These are phyloP conservation scores for Poa pratensis DNA, from an alignment of 176 grass and related monocot genomes.

Conservation along the genomic window DNA sequence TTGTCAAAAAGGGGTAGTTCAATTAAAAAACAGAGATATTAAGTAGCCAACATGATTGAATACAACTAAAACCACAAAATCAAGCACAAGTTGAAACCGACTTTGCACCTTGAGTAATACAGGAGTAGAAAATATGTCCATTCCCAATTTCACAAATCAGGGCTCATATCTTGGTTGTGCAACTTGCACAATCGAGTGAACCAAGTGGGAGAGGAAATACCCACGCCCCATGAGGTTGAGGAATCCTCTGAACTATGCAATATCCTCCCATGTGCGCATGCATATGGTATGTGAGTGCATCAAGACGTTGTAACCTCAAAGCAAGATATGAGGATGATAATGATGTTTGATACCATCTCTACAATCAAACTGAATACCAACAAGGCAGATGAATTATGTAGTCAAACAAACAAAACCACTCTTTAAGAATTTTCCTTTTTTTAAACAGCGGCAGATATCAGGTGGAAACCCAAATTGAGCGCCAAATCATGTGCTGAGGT, in stretches of 20 bases:
- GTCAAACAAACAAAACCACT: neutral
- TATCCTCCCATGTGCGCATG: neutral
- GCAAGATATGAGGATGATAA: neutral
- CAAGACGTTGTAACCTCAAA: neutral
- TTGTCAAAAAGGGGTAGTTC: neutral
- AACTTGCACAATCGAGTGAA: too few species aligned
- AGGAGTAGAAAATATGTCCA: too few species aligned
- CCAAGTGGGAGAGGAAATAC: too few species aligned
- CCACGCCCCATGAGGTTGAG: neutral
- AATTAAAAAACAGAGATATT: neutral
- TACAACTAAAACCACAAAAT: neutral
- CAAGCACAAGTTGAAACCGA: constrained; percentile 9
- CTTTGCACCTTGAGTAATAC: too few species aligned
- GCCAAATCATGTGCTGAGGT: neutral
- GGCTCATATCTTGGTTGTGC: too few species aligned
- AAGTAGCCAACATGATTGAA: too few species aligned
- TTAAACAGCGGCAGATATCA: neutral
- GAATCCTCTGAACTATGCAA: neutral
- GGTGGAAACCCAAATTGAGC: neutral
- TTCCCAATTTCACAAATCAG: too few species aligned
- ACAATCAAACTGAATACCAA: neutral
- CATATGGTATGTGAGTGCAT: neutral
- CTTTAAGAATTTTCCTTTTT: neutral
- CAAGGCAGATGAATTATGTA: neutral
- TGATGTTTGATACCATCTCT: neutral